Evolutionary conservation across 441 rosid genomes (phyloP).

Genomic region (Gossypium schwendimanii): DNA sequence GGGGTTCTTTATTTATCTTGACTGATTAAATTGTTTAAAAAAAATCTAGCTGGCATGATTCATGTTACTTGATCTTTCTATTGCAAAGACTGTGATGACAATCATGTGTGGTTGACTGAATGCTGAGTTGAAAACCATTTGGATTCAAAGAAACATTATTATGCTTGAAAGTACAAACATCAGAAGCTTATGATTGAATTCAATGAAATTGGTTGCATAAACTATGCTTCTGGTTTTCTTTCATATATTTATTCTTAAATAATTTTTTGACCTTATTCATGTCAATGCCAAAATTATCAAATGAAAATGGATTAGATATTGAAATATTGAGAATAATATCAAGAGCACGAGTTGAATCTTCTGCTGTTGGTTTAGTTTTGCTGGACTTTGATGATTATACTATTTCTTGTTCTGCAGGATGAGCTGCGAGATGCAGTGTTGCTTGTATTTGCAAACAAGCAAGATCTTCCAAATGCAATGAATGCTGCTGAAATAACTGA

Average conservation of each 20-base stretch:
- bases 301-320: neutral
- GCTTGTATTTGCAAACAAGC: conserved; percentile 66
- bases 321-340: neutral
- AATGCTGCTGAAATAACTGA: conserved; percentile 60
- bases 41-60: neutral
- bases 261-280: neutral
- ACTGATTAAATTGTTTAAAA: neutral
- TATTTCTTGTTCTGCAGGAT: conserved; percentile 26
- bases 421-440: conserved; percentile 63
- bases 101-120: neutral
- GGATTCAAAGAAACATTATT: neutral
- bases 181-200: neutral
- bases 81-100: neutral
- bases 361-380: neutral
- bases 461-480: conserved; percentile 70
- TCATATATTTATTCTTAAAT: neutral
- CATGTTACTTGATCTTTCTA: neutral
- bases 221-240: neutral
- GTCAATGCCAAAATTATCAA: too few species aligned
- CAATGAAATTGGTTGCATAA: neutral
- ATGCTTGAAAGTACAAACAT: neutral
- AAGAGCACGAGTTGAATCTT: neutral
- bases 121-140: neutral
- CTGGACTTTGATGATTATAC: neutral
- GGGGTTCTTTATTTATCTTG: neutral